Evolutionary conservation across 2,329 filamentous ascomycete genomes (phyloP).

Genomic region (Penicillium polonicum): DNA sequence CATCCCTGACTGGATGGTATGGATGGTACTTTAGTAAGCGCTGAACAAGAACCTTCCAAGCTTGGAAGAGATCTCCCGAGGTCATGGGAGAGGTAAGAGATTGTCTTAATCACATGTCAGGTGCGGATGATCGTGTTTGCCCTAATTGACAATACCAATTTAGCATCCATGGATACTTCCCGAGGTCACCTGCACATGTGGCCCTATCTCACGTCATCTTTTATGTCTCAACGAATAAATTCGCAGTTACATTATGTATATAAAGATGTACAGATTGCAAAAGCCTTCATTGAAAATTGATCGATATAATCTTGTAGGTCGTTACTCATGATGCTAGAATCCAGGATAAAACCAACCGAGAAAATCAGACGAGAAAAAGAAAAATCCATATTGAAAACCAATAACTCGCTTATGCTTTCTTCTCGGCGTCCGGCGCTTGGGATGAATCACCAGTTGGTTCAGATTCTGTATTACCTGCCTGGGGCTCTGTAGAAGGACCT

Average conservation of each 20-base stretch:
- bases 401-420: constrained; percentile 10
- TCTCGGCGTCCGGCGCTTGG: constrained; percentile 12
- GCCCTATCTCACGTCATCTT: background rate
- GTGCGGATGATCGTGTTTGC: background rate
- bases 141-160: background rate
- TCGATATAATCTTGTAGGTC: constrained; percentile 20
- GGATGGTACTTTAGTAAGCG: background rate
- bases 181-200: background rate
- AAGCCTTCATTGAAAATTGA: constrained; percentile 1
- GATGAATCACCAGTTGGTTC: constrained; percentile 7
- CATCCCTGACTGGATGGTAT: background rate
- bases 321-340: constrained; percentile 25
- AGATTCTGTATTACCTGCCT: constrained; percentile 6
- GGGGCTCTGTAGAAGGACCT: constrained; percentile 2
- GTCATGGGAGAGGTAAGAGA: background rate
- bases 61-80: background rate
- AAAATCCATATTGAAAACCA: background rate
- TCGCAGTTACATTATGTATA: background rate
- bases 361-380: background rate
- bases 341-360: constrained; percentile 10
- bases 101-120: background rate
- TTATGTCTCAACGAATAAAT: background rate
- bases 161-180: background rate
- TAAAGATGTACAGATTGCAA: background rate
- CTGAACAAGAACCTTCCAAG: background rate